These are phyloP conservation scores for Fraxinus sp. DNA, from an alignment of 305 asterid genomes.

Conservation along the genomic window DNA sequence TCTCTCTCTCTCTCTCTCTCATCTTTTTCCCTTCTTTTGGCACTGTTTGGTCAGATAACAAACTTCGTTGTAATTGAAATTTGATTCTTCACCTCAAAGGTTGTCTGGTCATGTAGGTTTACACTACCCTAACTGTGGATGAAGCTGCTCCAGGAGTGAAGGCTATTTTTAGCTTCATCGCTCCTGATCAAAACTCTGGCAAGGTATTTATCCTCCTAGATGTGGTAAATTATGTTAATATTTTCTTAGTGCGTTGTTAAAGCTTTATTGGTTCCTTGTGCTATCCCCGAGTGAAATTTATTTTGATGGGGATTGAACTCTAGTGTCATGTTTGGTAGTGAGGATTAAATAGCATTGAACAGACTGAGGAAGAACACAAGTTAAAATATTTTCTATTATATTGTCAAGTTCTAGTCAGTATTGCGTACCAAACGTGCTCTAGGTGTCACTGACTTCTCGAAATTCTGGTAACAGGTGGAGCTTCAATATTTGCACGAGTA, in stretches of 20 bases:
- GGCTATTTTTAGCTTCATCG: constrained; percentile 71
- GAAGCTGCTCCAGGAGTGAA: constrained; percentile 94
- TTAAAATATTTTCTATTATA: background rate
- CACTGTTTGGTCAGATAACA: constrained; percentile 1
- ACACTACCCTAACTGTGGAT: constrained; percentile 60
- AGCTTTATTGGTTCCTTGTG: background rate
- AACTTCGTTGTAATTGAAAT: background rate
- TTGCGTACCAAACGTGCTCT: background rate
- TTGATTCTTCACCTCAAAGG: constrained; percentile 10
- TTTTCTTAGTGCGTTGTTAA: background rate
- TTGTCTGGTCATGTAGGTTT: constrained; percentile 43
- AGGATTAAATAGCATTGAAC: background rate
- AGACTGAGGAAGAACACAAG: background rate
- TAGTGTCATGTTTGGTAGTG: background rate
- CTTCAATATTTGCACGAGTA: constrained; percentile 67
- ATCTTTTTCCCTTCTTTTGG: background rate
- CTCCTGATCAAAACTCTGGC: constrained; percentile 86
- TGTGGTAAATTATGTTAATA: background rate
- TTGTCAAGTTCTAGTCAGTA: background rate
- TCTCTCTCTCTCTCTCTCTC: too few species aligned
- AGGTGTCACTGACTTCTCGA: background rate
- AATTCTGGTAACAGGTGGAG: constrained; percentile 47
- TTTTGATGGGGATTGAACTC: background rate
- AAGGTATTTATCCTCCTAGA: constrained; percentile 46
- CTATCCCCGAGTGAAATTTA: background rate